phyloP scores from a whole-genome alignment of 257 asterid genomes.

The Penstemon barbatus region DNA sequence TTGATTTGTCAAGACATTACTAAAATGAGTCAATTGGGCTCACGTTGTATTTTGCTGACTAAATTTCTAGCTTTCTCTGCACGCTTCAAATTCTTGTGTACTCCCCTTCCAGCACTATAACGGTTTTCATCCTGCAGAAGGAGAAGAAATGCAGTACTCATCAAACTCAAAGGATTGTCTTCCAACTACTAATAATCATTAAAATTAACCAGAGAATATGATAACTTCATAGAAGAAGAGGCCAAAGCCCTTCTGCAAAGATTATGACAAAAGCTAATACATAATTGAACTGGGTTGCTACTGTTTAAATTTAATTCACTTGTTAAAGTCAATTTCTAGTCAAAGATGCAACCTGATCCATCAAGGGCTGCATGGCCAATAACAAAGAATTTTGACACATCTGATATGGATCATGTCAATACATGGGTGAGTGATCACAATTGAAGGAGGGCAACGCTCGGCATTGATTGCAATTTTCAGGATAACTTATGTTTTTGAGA shows the following conservation, averaged over 20 bases:
- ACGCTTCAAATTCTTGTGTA: conserved; percentile 77
- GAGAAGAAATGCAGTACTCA: conserved; percentile 23
- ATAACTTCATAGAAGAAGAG: conserved; percentile 7
- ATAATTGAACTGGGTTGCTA: not conserved
- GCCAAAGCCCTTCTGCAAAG: conserved; percentile 11
- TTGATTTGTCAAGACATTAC: conserved; percentile 15
- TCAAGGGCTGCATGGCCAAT: not conserved
- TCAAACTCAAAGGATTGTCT: conserved; percentile 10
- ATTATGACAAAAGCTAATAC: not conserved
- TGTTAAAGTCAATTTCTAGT: not conserved
- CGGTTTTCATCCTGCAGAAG: conserved; percentile 68
- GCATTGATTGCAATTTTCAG: conserved; percentile 5
- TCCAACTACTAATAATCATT: conserved; percentile 9
- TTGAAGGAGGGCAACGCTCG: not conserved
- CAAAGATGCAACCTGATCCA: not conserved
- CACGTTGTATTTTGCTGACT: conserved; percentile 69
- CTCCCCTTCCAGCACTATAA: conserved; percentile 81
- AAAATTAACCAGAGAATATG: conserved; percentile 7
- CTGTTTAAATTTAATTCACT: not conserved
- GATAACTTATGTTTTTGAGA: not conserved
- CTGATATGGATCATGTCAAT: too few species aligned
- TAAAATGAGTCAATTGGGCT: conserved; percentile 34
- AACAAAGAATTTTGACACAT: not conserved
- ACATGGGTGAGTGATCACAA: not conserved
- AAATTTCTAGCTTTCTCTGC: conserved; percentile 77